Base-by-base conservation (phyloP, 2,329 filamentous ascomycete genomes). In the Botrytis fabae region DNA sequence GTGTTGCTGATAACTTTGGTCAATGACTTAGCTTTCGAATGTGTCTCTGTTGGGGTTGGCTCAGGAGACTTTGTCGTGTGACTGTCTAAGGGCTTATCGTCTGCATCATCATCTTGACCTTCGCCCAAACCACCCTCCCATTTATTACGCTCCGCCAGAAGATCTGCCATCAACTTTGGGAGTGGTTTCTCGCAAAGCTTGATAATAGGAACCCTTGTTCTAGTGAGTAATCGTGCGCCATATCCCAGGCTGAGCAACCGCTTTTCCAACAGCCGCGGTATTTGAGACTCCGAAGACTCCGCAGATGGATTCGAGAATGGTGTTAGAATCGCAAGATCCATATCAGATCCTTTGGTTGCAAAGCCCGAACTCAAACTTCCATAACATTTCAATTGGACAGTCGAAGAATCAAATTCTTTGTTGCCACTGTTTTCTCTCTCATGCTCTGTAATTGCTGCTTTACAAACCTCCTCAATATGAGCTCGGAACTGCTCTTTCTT, bases 341-440 rank as follows among this genome's bases (percentile, higher is more conserved):
- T 94, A 79, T 97, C 94, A 1, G 94, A 95, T n/a, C 90, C 89
- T 78, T 92, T 92, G 18, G 93, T 94, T 5, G 93, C 95, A 82
- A 97, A 97, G 0, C 94, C 94, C 20, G 94, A 95, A 32, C 89
- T 88, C 64, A 97, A 85, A 80, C 94, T 97, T 8, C 94, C 94
- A 79, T 96, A 97, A 78, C 91, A 93, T 77, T 89, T 89, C 22
- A 97, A 84, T 70, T 89, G 85, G n/a, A 95, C 87, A 69, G 87
- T 87, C 16, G 83, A 79, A 38, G 86, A 79, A 25, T 86, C 83
- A 73, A 92, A 90, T 9, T 81, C 78, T 63, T 83, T 80, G 14
- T 86, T 82, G 0, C 75, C 74, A 7, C 82, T 75, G 28, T 82
- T 80, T n/a, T 82, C 79, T 16, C 78, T 75, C 76, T 92, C 90